Base-by-base conservation (phyloP, 2,329 filamentous ascomycete genomes). In the Colletotrichum siamense region DNA sequence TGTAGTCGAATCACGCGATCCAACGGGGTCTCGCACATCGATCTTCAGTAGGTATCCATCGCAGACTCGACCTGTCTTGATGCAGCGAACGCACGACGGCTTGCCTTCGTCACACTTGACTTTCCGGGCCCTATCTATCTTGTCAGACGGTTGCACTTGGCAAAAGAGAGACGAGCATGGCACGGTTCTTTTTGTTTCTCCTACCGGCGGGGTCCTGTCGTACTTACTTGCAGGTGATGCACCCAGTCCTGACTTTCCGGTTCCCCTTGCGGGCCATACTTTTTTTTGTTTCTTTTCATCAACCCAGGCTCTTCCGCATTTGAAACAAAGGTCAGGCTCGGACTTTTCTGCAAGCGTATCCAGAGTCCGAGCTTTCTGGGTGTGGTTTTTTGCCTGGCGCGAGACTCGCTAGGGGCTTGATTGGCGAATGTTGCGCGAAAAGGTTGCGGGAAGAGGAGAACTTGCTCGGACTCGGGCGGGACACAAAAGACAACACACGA, bases 61-160 rank as follows among this genome's bases (percentile, higher is more conserved):
- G 79, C 90, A 92, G 78, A 86, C 87, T 65, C 90, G 87, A 16
- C 90, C 89, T 3, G 90, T 91, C 71, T 87, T 89, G 34, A 86
- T 86, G 79, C 91, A 92, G 68, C 89, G 87, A 49, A 86, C 82
- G 78, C 91, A 92, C 44, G 82, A 83, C 2, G 90, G 90, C 71
- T 89, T 90, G 22, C 81, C 83, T 81, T 92, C 90, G 77, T 91
- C 90, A 80, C 90, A 92, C 81, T 91, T 91, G 69, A 91, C 87
- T 73, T 89, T 89, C 67, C 90, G 88, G 62, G 89, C 86, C 82
- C 89, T 91, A 69, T n/a, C 9, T 16, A 65, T n/a, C 12, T 52
- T 24, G 55, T 59, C 55, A 16, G 49, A 72, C 52, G 57, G 34
- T 10, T 16, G 30, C 28, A 8, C 15, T 49, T 34, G 22, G 44